phyloP scores from a whole-genome alignment of 2,329 filamentous ascomycete genomes.

The Phialophora expanda region DNA sequence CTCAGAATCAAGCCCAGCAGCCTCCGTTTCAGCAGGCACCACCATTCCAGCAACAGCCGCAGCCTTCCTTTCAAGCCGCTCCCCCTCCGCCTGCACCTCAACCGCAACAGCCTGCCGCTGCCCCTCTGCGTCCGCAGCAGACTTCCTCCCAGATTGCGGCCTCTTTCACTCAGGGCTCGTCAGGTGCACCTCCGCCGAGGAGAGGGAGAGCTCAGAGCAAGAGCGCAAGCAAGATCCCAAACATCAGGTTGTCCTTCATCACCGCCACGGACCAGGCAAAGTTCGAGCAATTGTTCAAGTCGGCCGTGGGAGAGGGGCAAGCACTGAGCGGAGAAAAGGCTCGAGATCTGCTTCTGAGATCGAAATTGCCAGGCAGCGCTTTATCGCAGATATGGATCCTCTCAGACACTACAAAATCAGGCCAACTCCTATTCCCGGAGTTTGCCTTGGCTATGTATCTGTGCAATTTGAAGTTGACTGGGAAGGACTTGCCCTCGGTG shows the following conservation, averaged over 20 bases:
- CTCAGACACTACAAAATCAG: slow-evolving; percentile 93
- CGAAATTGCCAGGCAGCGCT: slow-evolving; percentile 82
- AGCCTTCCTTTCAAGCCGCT: slow-evolving; percentile 49
- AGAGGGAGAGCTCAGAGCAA: slow-evolving; percentile 60
- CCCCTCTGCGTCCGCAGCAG: slow-evolving; percentile 60
- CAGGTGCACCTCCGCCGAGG: slow-evolving; percentile 63
- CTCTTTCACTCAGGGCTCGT: slow-evolving; percentile 60
- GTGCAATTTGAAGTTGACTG: slow-evolving; percentile 89
- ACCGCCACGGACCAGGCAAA: slow-evolving; percentile 93
- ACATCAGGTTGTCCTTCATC: slow-evolving; percentile 92
- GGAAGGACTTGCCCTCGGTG: slow-evolving; percentile 74
- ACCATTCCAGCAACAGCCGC: slow-evolving; percentile 67
- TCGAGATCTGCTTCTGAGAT: slow-evolving; percentile 83
- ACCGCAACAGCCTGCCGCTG: slow-evolving; percentile 51
- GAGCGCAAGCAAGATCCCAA: slow-evolving; percentile 77
- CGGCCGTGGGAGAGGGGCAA: slow-evolving; percentile 81
- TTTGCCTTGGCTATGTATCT: slow-evolving; percentile 98
- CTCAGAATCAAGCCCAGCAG: slow-evolving; percentile 55
- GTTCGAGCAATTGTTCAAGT: slow-evolving; percentile 97
- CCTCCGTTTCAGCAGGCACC: slow-evolving; percentile 64
- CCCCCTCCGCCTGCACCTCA: slow-evolving; percentile 52
- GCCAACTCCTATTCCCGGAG: slow-evolving; percentile 94
- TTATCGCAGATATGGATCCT: slow-evolving; percentile 94
- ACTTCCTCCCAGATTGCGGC: slow-evolving; percentile 69
- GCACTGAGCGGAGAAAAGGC: slow-evolving; percentile 92